phyloP scores from a whole-genome alignment of 495 filamentous ascomycete genomes.

The Xylaria scruposa region DNA sequence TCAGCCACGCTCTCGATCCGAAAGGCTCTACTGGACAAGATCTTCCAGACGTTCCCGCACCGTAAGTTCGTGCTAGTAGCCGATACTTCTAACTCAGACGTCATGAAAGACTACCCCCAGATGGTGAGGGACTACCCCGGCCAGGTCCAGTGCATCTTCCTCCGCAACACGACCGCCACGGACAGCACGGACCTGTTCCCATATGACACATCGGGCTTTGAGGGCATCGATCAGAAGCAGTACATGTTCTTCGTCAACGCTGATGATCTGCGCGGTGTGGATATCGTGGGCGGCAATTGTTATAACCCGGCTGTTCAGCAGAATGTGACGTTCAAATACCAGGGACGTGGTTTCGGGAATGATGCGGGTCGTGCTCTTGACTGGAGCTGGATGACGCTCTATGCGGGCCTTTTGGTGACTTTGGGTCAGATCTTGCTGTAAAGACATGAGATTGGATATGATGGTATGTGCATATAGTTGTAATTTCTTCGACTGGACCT shows the following conservation, averaged over 20 bases:
- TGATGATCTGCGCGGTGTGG: slow-evolving; percentile 70
- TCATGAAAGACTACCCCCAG: slow-evolving; percentile 76
- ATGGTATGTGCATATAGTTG: neutral
- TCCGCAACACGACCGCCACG: slow-evolving; percentile 75
- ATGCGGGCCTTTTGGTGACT: slow-evolving; percentile 6
- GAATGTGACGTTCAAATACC: slow-evolving; percentile 72
- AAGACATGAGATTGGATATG: neutral
- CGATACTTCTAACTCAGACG: slow-evolving; percentile 79
- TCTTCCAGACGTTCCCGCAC: slow-evolving; percentile 76
- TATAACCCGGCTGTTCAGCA: slow-evolving; percentile 66
- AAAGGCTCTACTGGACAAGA: slow-evolving; percentile 67
- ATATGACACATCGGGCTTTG: slow-evolving; percentile 75
- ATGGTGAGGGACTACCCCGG: slow-evolving; percentile 68
- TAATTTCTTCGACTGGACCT: neutral
- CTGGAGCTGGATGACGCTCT: slow-evolving; percentile 29
- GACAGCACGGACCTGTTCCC: slow-evolving; percentile 69
- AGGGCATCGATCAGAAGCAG: slow-evolving; percentile 62
- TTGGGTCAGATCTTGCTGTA: slow-evolving; percentile 2
- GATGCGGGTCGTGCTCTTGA: slow-evolving; percentile 15
- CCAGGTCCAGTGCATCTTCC: slow-evolving; percentile 79
- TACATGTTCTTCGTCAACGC: slow-evolving; percentile 83
- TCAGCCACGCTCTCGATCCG: slow-evolving; percentile 73
- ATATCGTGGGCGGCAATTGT: slow-evolving; percentile 74
- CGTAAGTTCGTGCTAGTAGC: slow-evolving; percentile 78
- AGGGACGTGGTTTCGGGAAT: slow-evolving; percentile 62